Evolutionary conservation across 371 early-diverging fungal species (phyloP), one percentile per base, ranked within the genome.

Genomic region (Coemansia sp.): DNA sequence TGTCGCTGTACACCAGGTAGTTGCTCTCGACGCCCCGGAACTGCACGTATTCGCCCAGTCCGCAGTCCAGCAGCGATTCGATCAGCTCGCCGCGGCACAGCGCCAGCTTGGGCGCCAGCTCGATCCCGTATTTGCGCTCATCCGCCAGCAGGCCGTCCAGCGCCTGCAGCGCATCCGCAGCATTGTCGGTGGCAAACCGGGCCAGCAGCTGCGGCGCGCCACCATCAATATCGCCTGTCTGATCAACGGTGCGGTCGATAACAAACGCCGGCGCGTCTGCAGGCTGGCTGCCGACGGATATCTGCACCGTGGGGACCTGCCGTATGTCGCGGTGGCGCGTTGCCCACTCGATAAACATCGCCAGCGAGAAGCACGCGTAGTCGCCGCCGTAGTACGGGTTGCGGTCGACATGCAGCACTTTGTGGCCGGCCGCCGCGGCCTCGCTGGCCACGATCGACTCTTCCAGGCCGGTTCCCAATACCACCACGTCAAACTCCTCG

Each of bases 341-440:
- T 0, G 70, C 62, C 74, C 74, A 88, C 10, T 68, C 63, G 39
- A 87, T 56, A 10, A 90, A 70, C 14, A 79, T 83, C 16, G 77
- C 69, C 32, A 88, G 79, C 1, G 81, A 79, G 55, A 91, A 86
- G 1, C 87, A 85, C 1, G 88, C 84, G 75, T 83, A 84, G 55
- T 84, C 85, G 9, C 90, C 88, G 31, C 98, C 99, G 79, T 99
- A 99, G 59, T 85, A 85, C 26, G 80, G 80, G 61, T 88, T 88
- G 47, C 84, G 79, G 75, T 98, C 98, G 26, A 98, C 78, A 68
- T 96, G 96, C n/a, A 97, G 85, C 1, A 98, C 93, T 35, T 84
- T 83, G 65, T 90, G 87, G n/a, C 92, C 93, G 11, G 82, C 82
- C 77, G 61, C 67, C 1, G 71, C 57, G 8, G 59, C 71, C 67